phyloP scores from a whole-genome alignment of 495 filamentous ascomycete species.

The Neurospora sp. region DNA sequence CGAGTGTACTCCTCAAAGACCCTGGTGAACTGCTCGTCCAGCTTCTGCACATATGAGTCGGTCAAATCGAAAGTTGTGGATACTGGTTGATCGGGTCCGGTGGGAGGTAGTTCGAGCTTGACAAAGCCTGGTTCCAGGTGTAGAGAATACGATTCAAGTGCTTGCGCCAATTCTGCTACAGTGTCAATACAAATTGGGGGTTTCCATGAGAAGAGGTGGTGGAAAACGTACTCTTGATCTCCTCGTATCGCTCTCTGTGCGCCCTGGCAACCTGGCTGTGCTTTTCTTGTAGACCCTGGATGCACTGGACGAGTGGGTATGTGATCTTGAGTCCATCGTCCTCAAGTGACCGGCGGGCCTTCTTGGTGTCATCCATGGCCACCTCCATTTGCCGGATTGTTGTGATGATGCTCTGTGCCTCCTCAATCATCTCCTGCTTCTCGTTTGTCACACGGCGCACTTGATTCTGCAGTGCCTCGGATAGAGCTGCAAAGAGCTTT shows the following conservation, averaged over 20 bases:
- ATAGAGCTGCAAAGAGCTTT: constrained; percentile 78
- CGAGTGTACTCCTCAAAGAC: constrained; percentile 92
- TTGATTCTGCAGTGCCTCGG: constrained; percentile 78
- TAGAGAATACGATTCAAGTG: constrained; percentile 87
- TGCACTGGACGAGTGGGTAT: constrained; percentile 67
- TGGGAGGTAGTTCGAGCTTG: constrained; percentile 70
- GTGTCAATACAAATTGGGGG: constrained; percentile 6
- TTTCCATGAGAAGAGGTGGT: background rate
- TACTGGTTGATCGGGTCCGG: constrained; percentile 60
- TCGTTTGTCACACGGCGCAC: constrained; percentile 70
- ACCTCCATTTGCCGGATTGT: constrained; percentile 86
- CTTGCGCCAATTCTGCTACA: constrained; percentile 71
- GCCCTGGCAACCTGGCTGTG: constrained; percentile 65
- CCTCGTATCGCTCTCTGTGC: constrained; percentile 82
- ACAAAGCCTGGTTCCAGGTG: constrained; percentile 85
- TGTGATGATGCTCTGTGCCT: constrained; percentile 77
- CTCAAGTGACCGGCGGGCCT: constrained; percentile 41
- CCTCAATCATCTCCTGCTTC: constrained; percentile 76
- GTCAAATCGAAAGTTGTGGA: constrained; percentile 81
- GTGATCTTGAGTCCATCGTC: constrained; percentile 63
- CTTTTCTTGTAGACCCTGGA: constrained; percentile 75
- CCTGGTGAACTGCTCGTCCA: constrained; percentile 83
- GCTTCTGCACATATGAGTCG: constrained; percentile 69
- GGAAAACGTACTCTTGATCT: constrained; percentile 70
- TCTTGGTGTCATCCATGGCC: constrained; percentile 68